Evolutionary conservation across 139 green algal species (phyloP).

Genomic region (Tetradesmus obliquus): DNA sequence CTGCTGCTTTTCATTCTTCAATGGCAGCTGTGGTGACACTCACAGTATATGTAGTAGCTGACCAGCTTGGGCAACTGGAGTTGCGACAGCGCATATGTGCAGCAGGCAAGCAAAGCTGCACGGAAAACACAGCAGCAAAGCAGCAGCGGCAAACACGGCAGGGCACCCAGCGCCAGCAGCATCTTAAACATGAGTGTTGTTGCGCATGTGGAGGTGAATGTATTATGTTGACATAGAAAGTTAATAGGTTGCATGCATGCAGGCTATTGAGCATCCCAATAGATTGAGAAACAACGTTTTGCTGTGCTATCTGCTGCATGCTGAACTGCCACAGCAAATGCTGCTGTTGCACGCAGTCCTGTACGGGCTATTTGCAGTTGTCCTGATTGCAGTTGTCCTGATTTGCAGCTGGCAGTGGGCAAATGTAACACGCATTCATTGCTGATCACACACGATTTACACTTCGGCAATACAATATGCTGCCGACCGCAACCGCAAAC

Average conservation of each 20-base stretch:
- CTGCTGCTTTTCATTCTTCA: neutral
- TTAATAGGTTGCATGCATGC: no score
- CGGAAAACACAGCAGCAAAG: neutral
- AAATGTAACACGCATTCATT: neutral
- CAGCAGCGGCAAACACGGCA: neutral
- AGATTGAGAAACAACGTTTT: neutral
- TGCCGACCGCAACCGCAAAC: neutral
- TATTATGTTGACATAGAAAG: no score
- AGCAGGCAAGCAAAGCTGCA: neutral
- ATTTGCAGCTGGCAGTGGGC: neutral
- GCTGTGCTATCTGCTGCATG: neutral
- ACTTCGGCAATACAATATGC: no score
- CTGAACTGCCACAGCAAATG: neutral
- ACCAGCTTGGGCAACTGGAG: neutral
- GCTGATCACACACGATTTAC: no score
- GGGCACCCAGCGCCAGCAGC: neutral
- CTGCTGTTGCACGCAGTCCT: neutral
- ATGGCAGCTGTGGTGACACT: neutral
- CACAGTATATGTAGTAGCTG: neutral
- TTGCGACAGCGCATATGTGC: neutral
- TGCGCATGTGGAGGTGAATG: no score
- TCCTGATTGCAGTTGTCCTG: no score
- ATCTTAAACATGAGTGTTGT: neutral
- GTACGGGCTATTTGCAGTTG: no score
- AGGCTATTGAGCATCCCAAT: no score